These are phyloP conservation scores for Colletotrichum euphorbiae DNA, from an alignment of 2,329 filamentous ascomycete genomes.

Conservation along the genomic window DNA sequence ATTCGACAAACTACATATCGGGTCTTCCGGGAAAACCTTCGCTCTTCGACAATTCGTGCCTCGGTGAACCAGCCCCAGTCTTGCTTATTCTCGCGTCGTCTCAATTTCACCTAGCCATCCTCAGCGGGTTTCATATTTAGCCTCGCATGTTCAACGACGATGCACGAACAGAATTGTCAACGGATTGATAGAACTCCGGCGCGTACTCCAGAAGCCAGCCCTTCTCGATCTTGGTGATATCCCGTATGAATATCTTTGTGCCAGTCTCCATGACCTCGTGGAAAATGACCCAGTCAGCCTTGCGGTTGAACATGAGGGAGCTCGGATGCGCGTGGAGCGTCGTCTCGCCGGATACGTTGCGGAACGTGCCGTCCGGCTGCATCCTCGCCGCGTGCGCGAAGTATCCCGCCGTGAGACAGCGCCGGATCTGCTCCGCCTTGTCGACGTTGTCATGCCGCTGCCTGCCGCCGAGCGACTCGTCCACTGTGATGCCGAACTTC, in stretches of 20 bases:
- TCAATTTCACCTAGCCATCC: neutral
- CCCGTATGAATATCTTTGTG: slow-evolving; percentile 88
- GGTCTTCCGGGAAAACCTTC: slow-evolving; percentile 8
- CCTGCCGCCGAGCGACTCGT: slow-evolving; percentile 64
- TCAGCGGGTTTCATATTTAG: slow-evolving; percentile 31
- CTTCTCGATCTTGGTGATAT: slow-evolving; percentile 94
- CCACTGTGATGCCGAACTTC: slow-evolving; percentile 79
- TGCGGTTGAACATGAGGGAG: slow-evolving; percentile 94
- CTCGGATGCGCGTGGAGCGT: slow-evolving; percentile 89
- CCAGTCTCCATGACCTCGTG: slow-evolving; percentile 92
- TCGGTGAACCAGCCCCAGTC: neutral
- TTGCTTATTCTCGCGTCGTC: slow-evolving; percentile 24
- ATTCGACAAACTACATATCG: neutral
- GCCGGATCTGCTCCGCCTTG: slow-evolving; percentile 78
- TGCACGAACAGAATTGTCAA: slow-evolving; percentile 38
- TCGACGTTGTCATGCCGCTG: slow-evolving; percentile 44
- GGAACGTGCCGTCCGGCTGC: slow-evolving; percentile 92
- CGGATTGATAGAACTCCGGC: slow-evolving; percentile 81
- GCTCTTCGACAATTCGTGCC: neutral
- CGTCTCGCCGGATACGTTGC: slow-evolving; percentile 83
- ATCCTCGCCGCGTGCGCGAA: slow-evolving; percentile 95
- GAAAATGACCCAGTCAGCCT: slow-evolving; percentile 96
- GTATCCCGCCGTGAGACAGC: slow-evolving; percentile 89
- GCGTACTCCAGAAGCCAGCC: slow-evolving; percentile 92
- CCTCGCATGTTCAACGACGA: slow-evolving; percentile 42